Conservation (phyloP, 2,329 filamentous ascomycete genomes). For the Colletotrichum scovillei region DNA sequence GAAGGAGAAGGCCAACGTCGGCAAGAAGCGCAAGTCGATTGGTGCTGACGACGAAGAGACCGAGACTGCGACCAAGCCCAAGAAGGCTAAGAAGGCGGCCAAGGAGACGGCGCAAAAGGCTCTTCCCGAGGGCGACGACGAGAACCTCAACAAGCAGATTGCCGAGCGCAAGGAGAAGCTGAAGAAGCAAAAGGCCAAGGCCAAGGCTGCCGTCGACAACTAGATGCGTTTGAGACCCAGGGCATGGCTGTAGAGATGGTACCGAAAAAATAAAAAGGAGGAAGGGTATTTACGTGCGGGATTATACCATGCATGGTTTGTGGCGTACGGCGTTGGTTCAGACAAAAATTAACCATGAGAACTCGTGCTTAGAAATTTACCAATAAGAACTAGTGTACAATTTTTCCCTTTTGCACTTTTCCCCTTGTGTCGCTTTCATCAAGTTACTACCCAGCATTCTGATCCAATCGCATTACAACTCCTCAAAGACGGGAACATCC, state of each 20-base stretch:
- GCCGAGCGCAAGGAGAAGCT: conserved; percentile 67
- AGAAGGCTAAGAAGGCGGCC: conserved; percentile 50
- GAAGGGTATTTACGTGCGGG: conserved; percentile 23
- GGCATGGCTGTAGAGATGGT: neutral
- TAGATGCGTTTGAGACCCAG: conserved; percentile 39
- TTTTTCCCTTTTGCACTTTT: conserved; percentile 16
- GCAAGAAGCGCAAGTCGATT: conserved; percentile 73
- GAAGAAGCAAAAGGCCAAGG: conserved; percentile 69
- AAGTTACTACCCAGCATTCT: neutral
- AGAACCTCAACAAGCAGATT: conserved; percentile 68
- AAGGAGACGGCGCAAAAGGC: conserved; percentile 33
- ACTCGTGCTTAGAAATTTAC: conserved; percentile 19
- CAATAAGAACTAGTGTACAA: conserved; percentile 33
- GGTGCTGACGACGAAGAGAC: conserved; percentile 45
- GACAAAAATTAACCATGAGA: conserved; percentile 27
- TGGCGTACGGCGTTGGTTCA: conserved; percentile 38
- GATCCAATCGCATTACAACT: conserved; percentile 47
- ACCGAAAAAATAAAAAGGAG: neutral
- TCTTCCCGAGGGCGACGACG: conserved; percentile 59
- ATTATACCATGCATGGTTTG: conserved; percentile 38
- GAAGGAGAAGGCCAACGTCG: conserved; percentile 65
- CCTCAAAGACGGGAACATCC: conserved; percentile 42
- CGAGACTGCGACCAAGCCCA: conserved; percentile 50
- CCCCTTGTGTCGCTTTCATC: neutral
- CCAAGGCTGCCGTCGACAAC: conserved; percentile 62